A percentile compares a stretch with the other conserved stretches of the same genome.
These are phyloP conservation scores for Kernera saxatilis DNA, from an alignment of 345 rosid genomes.

Conservation along the genomic window DNA sequence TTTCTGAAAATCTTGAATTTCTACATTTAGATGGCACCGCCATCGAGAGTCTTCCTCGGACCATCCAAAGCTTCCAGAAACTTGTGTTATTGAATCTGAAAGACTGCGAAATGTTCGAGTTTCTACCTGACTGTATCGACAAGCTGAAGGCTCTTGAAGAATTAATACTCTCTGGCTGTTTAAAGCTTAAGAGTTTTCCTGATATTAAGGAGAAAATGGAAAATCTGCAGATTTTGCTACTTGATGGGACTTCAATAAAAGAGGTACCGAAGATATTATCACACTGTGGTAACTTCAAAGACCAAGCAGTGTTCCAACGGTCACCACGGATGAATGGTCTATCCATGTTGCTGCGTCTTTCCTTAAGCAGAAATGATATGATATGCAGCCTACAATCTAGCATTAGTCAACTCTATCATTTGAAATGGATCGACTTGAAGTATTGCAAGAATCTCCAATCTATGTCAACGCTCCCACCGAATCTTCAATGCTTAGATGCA, in stretches of 20 bases:
- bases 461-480: slow-evolving; percentile 14
- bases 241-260: slow-evolving; percentile 7
- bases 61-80: neutral
- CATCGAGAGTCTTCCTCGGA: neutral
- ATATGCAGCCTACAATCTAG: neutral
- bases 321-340: neutral
- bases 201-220: neutral
- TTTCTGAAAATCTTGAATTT: neutral
- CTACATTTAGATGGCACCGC: slow-evolving; percentile 7
- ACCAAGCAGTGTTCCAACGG: neutral
- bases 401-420: neutral
- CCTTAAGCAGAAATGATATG: slow-evolving; percentile 9
- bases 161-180: slow-evolving; percentile 10
- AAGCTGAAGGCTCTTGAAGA: slow-evolving; percentile 11
- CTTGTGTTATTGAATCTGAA: neutral
- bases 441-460: slow-evolving; percentile 13
- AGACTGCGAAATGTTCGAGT: neutral
- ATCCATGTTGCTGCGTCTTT: neutral
- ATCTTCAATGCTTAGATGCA: slow-evolving; percentile 17
- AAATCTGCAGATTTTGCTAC: neutral
- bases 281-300: neutral
- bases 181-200: neutral
- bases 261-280: neutral
- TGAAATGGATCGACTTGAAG: slow-evolving; percentile 16
- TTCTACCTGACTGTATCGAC: neutral